Evolutionary conservation across 148 eudicot species (phyloP).

Genomic region (Vaccinium vitisidaea): DNA sequence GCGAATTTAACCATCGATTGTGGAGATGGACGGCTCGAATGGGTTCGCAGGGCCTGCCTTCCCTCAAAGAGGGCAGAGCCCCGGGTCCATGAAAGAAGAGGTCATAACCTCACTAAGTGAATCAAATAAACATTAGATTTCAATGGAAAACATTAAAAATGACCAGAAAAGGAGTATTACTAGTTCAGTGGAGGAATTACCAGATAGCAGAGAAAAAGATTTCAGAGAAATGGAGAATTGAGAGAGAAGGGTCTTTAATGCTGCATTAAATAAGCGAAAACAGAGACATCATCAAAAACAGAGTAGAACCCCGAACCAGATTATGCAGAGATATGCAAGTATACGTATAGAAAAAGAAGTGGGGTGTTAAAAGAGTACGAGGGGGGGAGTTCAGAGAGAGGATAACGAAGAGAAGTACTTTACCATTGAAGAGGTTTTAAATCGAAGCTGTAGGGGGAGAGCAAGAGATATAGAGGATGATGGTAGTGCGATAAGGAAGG

Average conservation of each 20-base stretch:
- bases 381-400: constrained; percentile 7
- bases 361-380: background rate
- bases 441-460: constrained; percentile 12
- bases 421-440: constrained; percentile 21
- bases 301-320: background rate
- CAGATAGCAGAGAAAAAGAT: constrained; percentile 13
- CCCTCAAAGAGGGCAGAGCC: no score
- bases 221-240: constrained; percentile 11
- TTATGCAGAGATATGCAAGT: background rate
- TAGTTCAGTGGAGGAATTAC: constrained; percentile 20
- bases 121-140: background rate
- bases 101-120: background rate
- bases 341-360: background rate
- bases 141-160: background rate
- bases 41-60: no score
- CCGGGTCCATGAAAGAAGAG: background rate
- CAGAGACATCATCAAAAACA: background rate
- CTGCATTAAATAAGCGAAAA: constrained; percentile 25
- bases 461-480: constrained; percentile 21
- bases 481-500: constrained; percentile 82
- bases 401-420: constrained; percentile 20
- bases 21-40: no score
- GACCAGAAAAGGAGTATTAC: background rate
- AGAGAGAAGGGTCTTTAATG: constrained; percentile 30
- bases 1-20: no score